Conservation (phyloP, 2,329 filamentous ascomycete genomes). For the Dactylellina leptospora region DNA sequence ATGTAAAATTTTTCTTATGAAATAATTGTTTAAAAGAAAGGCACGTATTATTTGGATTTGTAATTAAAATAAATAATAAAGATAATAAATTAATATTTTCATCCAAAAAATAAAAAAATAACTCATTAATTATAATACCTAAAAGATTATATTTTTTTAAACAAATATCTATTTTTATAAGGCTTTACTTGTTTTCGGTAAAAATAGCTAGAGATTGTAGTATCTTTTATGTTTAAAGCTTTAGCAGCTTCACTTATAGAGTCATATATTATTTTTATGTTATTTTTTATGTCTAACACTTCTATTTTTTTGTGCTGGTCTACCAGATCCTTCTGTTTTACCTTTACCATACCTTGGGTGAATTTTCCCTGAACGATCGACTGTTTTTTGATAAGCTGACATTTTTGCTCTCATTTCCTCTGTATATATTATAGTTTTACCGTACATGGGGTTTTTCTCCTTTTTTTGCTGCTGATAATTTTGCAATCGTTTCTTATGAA, state of each 20-base stretch:
- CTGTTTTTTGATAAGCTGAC: background rate
- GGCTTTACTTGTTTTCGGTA: slow-evolving; percentile 15
- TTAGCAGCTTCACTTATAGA: slow-evolving; percentile 18
- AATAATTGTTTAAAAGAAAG: slow-evolving; percentile 10
- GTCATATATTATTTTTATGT: slow-evolving; percentile 33
- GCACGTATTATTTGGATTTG: slow-evolving; percentile 6
- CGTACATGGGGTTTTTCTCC: slow-evolving; percentile 3
- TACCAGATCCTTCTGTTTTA: slow-evolving; percentile 18
- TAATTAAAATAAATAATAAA: slow-evolving; percentile 14
- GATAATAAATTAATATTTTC: slow-evolving; percentile 17
- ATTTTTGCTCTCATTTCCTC: slow-evolving; percentile 13
- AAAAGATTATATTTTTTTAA: slow-evolving; percentile 43
- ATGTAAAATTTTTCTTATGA: slow-evolving; percentile 27
- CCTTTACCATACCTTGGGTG: slow-evolving; percentile 18
- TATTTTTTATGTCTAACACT: slow-evolving; percentile 50
- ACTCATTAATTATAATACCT: slow-evolving; percentile 38
- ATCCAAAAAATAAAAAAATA: slow-evolving; percentile 34
- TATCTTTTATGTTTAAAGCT: slow-evolving; percentile 11
- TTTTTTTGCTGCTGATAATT: slow-evolving; percentile 5
- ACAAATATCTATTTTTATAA: no score
- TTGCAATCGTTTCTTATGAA: slow-evolving; percentile 4
- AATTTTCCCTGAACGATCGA: background rate
- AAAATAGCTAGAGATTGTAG: slow-evolving; percentile 21
- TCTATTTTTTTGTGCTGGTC: slow-evolving; percentile 41
- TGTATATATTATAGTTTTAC: slow-evolving; percentile 10